A percentile compares a stretch with the other conserved stretches of the same genome.
Evolutionary conservation across 768 basidiomycete genomes (phyloP).

Genomic region (Rhizopogon vinicolor): DNA sequence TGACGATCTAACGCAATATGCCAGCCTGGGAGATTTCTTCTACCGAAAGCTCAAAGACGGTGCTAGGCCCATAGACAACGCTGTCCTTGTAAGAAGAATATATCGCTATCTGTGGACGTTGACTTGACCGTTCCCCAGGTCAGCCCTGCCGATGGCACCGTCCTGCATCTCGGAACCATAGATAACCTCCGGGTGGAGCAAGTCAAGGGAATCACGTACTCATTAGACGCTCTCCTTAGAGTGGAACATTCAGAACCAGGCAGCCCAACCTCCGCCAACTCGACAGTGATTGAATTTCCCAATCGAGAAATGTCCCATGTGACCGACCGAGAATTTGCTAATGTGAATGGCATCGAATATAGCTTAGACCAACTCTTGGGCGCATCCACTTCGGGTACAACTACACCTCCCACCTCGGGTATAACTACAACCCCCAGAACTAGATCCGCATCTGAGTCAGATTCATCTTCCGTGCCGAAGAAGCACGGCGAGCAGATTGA

Average conservation of each 20-base stretch:
- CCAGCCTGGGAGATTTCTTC: constrained; percentile 93
- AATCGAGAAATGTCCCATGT: constrained; percentile 58
- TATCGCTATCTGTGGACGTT: neutral
- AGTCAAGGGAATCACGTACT: constrained; percentile 97
- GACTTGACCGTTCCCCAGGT: constrained; percentile 42
- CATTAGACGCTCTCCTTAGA: constrained; percentile 89
- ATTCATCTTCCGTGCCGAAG: constrained; percentile 29
- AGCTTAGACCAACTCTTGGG: constrained; percentile 89
- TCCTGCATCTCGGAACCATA: constrained; percentile 90
- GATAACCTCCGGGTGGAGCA: constrained; percentile 81
- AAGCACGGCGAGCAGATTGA: constrained; percentile 71
- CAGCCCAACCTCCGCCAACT: constrained; percentile 36
- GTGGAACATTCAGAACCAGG: constrained; percentile 46
- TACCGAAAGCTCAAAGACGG: constrained; percentile 84
- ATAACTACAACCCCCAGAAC: constrained; percentile 17
- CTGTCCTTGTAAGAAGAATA: constrained; percentile 57
- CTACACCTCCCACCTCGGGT: constrained; percentile 35
- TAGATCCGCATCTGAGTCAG: constrained; percentile 15
- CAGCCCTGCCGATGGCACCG: constrained; percentile 90
- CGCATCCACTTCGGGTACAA: constrained; percentile 11
- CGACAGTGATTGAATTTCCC: constrained; percentile 37
- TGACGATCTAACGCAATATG: constrained; percentile 72
- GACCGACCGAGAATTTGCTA: constrained; percentile 87
- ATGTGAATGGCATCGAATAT: constrained; percentile 96
- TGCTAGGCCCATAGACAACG: constrained; percentile 71